Evolutionary conservation across 2,329 filamentous ascomycete species (phyloP), one percentile per base, ranked within the genome.

Genomic region (Phoma sp.): DNA sequence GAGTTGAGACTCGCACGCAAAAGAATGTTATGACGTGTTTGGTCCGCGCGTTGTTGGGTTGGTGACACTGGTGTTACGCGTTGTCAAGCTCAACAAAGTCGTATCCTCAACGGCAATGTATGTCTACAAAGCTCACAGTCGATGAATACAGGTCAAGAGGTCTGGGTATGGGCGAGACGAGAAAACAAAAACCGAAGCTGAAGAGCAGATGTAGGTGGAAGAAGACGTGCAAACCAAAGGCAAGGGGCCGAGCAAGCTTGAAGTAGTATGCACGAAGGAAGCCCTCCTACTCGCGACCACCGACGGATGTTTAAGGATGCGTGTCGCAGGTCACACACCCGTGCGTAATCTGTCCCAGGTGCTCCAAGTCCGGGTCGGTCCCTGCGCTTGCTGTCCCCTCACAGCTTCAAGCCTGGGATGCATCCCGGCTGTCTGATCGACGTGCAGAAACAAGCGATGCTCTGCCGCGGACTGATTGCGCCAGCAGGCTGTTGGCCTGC

Each of bases 361-460:
- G 43, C 46, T 46, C 25, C 7, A 38, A 43, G 41, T 46, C 52
- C 52, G 46, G 46, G 52, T 43, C 32, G 52, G 24, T 41, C 52
- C 52, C 45, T 55, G 52, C 41, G 36, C 45, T 41, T 41, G 46
- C 24, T 32, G 38, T 52, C 29, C 51, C 41, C 31, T 58, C 43
- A 50, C 60, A 57, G 58, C 50, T 50, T 54, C 52, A 58, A 48
- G 33, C 44, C 40, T 27, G 49, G 49, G 54, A 51, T 49, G 44
- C 44, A 40, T 48, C 45, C 43, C 24, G 29, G 53, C 56, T 43
- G 68, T 71, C 63, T 71, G 68, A 71, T 71, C 68, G 59, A 43
- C 66, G 41, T 47, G 46, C 49, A 43, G 61, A 65, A 70, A 67
- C 64, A 67, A 63, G 66, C 60, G 62, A 61, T 53, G 31, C 36